Percentiles rank a stretch among this genome's conserved stretches.
phyloP scores from a whole-genome alignment of 495 filamentous ascomycete genomes.

The Aspergillus diversus region DNA sequence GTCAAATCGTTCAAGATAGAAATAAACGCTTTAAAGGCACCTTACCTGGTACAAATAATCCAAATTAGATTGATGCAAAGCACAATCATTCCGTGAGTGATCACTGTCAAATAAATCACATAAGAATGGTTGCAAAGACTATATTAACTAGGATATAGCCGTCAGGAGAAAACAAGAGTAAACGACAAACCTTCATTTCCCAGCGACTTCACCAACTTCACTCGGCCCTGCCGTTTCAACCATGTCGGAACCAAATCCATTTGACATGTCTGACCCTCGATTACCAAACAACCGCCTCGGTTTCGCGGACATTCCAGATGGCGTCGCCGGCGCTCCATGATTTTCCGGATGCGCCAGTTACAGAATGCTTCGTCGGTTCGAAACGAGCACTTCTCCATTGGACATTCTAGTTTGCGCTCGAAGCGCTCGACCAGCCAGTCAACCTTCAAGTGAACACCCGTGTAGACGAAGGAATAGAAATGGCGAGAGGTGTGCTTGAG shows the following conservation, averaged over 20 bases:
- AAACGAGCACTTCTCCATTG: slow-evolving; percentile 53
- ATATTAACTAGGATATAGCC: no score
- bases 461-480: slow-evolving; percentile 67
- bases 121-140: no score
- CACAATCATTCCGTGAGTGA: slow-evolving; percentile 14
- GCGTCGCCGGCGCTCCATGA: slow-evolving; percentile 47
- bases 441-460: slow-evolving; percentile 65
- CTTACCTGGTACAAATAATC: slow-evolving; percentile 15
- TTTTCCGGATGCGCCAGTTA: slow-evolving; percentile 41
- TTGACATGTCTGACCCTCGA: slow-evolving; percentile 42
- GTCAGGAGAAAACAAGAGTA: neutral
- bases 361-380: slow-evolving; percentile 50
- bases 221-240: slow-evolving; percentile 31
- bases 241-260: slow-evolving; percentile 37
- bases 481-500: slow-evolving; percentile 66
- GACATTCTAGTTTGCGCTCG: slow-evolving; percentile 48
- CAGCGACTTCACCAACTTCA: slow-evolving; percentile 20
- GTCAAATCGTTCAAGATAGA: neutral
- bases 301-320: slow-evolving; percentile 43
- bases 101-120: neutral
- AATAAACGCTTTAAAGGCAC: neutral
- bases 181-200: slow-evolving; percentile 39
- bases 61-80: slow-evolving; percentile 16
- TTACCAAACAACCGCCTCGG: slow-evolving; percentile 39
- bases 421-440: slow-evolving; percentile 68